Base-by-base conservation (phyloP, 2,329 filamentous ascomycete genomes). In the Colletotrichum australisinense region DNA sequence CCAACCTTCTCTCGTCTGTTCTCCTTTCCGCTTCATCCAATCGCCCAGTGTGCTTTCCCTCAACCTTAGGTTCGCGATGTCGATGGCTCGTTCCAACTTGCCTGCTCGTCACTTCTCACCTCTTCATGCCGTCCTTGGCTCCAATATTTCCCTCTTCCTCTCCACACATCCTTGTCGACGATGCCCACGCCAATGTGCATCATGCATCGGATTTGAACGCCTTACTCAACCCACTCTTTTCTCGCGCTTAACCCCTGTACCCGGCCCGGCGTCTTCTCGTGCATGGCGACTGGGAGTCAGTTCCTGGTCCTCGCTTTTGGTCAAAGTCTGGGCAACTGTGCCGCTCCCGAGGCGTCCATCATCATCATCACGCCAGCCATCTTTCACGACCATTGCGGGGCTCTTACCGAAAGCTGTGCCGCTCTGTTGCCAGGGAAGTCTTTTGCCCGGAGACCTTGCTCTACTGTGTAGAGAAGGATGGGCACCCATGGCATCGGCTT, bases 281-380 rank as follows among this genome's bases (percentile, higher is more conserved):
- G 60, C 60, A 70, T 63, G 16, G 24, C 26, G 22, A 58, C 30
- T 32, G 35, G 69, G 35, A 72, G 35, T 26, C 65, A 69, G 57
- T 72, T 35, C 49, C 66, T 69, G 66, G 42, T 59, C 16, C 32
- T 57, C 22, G 49, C 16, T 64, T 60, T 60, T 72, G 49, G 35
- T 62, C 19, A 24, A 35, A 32, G 35, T 49, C 69, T 63, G 22
- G 69, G 63, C 63, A 38, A 26, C 63, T 53, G 57, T 53, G 69
- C 69, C 69, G 49, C 52, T 63, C 69, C 64, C 69, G 64, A 63
- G 26, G 22, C 46, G 46, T 52, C 46, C 68, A 35, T 35, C 9
- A 35, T 12, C 32, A 66, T 67, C 68, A 67, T 56, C 46, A 52
- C 30, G 32, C 53, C 60, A 58, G 63, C 55, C 62, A 59, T 60